Evolutionary conservation across 1,284 basidiomycete species (phyloP), one percentile per base, ranked within the genome.

Genomic region (Ceratobasidium sp.): DNA sequence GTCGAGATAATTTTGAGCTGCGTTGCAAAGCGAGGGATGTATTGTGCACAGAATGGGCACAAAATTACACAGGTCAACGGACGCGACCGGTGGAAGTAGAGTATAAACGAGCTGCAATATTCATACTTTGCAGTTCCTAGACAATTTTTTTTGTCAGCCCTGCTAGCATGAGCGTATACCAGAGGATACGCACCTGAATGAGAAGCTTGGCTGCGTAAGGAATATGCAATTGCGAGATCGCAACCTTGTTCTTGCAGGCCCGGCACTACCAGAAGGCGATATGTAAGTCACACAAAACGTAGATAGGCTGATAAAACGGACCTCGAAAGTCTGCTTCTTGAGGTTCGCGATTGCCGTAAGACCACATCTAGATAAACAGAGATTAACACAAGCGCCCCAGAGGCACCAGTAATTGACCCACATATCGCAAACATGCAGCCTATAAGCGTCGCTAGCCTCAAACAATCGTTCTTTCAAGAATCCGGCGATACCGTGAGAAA

Each of bases 401-500:
- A n/a, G 26, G 23, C 39, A 28, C 64, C 59, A 34, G 53, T 26
- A 67, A 57, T 26, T 75, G 52, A 87, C 93, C 78, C 76, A 96
- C 92, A 96, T 94, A 80, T 98, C 96, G 80, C 96, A 98, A 73
- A 98, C 94, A 80, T 98, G 96, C 65, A 98, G 83, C 61, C 96
- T 89, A 82, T 96, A 97, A n/a, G 94, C 95, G 80, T 97, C 96
- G 78, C 93, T 96, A 23, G 92, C 92, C 82, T 95, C 94, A 78
- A 95, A 96, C 80, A 97, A 84, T 76, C 94, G 91, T 83, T 97
- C 95, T 82, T 97, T 97, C 81, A 99, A 82, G 89, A 99, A 99
- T 1, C 89, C 93, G 43, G 97, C 97, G 76, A 98, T 96, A 81
- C 97, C 97, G 84, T 99, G 97, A 45, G 97, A 97, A 76, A 99